Percentiles rank a stretch among this genome's conserved stretches.
Evolutionary conservation across 2,329 filamentous ascomycete genomes (phyloP).

Genomic region (Rugonectria rugulosa): DNA sequence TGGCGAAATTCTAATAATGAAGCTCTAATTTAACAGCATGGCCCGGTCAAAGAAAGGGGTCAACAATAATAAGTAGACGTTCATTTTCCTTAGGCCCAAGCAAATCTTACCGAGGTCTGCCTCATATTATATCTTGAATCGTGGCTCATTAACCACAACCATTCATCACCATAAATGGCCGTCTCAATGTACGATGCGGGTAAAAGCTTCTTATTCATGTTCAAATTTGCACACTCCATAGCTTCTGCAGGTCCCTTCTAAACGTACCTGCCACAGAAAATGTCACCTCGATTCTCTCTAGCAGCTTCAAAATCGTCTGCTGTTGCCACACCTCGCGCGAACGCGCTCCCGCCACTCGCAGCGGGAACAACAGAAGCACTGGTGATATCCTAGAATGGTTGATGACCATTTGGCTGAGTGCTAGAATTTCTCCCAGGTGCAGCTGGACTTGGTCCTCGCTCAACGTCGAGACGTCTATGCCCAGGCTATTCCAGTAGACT

Average conservation of each 20-base stretch:
- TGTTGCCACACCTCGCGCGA: conserved; percentile 35
- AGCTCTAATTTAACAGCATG: no score
- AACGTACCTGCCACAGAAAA: conserved; percentile 41
- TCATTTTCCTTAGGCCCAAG: no score
- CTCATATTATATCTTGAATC: no score
- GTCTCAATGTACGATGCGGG: no score
- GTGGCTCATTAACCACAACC: no score
- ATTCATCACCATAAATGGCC: no score
- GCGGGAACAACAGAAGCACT: conserved; percentile 44
- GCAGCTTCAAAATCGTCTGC: conserved; percentile 25
- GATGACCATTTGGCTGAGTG: conserved; percentile 24
- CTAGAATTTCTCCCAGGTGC: conserved; percentile 38
- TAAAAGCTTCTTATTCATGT: background rate
- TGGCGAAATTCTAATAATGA: no score
- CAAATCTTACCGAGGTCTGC: no score
- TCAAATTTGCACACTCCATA: conserved; percentile 28
- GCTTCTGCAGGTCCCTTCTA: conserved; percentile 22
- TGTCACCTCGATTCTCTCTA: conserved; percentile 26
- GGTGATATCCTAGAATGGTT: conserved; percentile 36
- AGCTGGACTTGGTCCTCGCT: conserved; percentile 27
- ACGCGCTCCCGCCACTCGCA: conserved; percentile 45
- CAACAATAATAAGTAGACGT: no score
- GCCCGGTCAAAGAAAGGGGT: no score
- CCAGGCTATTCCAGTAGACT: conserved; percentile 37
- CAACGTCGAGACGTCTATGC: conserved; percentile 33